Conservation (phyloP, 73 alveolate genomes). For the Paramecium biaurelia region DNA sequence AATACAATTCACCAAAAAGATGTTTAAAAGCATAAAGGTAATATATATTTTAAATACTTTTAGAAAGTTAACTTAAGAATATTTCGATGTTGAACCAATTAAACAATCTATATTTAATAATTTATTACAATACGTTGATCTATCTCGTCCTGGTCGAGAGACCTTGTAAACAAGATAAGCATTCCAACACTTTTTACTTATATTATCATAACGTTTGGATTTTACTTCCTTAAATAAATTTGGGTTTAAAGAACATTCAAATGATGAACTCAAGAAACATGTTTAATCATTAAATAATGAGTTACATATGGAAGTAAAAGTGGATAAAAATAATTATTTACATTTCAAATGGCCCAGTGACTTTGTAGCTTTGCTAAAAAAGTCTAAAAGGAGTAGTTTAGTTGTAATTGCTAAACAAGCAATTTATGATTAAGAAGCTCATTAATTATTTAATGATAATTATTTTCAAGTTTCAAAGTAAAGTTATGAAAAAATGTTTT, state of each 20-base stretch:
- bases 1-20: neutral
- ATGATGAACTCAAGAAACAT: neutral
- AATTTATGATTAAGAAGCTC: neutral
- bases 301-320: neutral
- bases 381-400: neutral
- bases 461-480: neutral
- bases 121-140: neutral
- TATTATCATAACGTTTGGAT: neutral
- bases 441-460: neutral
- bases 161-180: neutral
- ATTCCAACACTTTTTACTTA: neutral
- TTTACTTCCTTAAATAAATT: neutral
- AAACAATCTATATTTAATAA: neutral
- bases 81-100: neutral
- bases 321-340: neutral
- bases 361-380: neutral
- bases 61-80: neutral
- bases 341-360: slow-evolving; percentile 14
- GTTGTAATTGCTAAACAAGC: neutral
- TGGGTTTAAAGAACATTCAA: neutral
- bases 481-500: neutral
- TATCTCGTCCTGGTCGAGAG: neutral
- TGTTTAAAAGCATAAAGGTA: neutral
- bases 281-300: neutral
- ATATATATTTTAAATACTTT: neutral